Conservation (phyloP, 257 asterid species). For the Vinca minor region DNA sequence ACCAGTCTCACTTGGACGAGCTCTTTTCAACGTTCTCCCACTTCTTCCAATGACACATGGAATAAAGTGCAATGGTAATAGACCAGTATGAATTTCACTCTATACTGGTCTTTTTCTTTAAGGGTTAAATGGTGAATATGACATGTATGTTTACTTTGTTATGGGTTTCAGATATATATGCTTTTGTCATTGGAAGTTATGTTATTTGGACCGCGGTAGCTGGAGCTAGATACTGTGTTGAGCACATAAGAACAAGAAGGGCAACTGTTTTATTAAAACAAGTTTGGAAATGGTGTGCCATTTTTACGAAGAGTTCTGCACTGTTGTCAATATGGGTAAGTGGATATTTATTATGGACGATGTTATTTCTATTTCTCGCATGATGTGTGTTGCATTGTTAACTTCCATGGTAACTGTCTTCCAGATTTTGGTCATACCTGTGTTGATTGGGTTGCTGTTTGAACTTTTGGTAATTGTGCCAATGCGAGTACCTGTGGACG, state of each 20-base stretch:
- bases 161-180: constrained; percentile 60
- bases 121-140: background rate
- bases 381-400: constrained; percentile 9
- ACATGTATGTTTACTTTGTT: background rate
- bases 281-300: constrained; percentile 89
- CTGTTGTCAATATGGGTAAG: constrained; percentile 85
- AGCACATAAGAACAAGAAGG: constrained; percentile 64
- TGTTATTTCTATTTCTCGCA: background rate
- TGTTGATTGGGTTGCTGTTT: constrained; percentile 81
- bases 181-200: constrained; percentile 92
- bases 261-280: constrained; percentile 52
- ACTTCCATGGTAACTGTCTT: constrained; percentile 8
- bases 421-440: constrained; percentile 87
- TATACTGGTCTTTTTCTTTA: constrained; percentile 1
- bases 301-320: constrained; percentile 70
- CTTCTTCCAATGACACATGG: constrained; percentile 90
- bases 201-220: constrained; percentile 94
- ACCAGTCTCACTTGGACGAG: constrained; percentile 83
- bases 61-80: constrained; percentile 85
- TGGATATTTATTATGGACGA: background rate
- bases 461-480: constrained; percentile 96
- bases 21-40: constrained; percentile 72
- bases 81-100: constrained; percentile 1
- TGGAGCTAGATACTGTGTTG: constrained; percentile 72
- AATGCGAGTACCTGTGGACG: constrained; percentile 95